Conservation (phyloP, 306 rosid species). For the Clitoria ternatea region DNA sequence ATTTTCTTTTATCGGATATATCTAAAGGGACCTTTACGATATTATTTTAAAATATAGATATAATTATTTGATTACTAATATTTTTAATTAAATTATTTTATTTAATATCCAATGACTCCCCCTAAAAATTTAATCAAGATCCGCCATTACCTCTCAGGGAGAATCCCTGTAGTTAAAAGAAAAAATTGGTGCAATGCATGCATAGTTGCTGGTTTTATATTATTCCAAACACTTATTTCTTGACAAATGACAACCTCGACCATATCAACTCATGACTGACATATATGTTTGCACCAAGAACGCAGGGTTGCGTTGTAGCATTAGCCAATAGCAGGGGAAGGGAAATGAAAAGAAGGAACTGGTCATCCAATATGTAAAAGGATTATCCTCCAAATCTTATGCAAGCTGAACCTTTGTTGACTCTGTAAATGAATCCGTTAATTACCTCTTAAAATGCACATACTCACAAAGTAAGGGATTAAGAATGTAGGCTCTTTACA, state of each 20-base stretch:
- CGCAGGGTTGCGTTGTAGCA: background rate
- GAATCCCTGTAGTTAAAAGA: too few relatives aligned
- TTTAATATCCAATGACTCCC: too few relatives aligned
- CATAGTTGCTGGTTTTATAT: background rate
- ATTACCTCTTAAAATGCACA: slow-evolving; percentile 25
- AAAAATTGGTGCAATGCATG: background rate
- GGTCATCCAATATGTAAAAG: background rate
- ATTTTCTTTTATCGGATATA: too few relatives aligned
- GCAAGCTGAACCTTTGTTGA: slow-evolving; percentile 19
- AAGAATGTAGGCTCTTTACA: slow-evolving; percentile 41
- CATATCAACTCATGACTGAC: background rate
- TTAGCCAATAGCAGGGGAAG: background rate
- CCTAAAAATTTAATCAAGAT: too few relatives aligned
- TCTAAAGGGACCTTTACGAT: too few relatives aligned
- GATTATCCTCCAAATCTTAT: background rate
- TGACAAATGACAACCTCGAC: background rate
- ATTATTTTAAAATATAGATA: too few relatives aligned
- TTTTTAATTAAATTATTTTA: too few relatives aligned
- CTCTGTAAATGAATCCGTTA: slow-evolving; percentile 31
- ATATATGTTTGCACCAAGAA: background rate
- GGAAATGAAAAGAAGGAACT: background rate
- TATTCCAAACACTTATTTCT: background rate
- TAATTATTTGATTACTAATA: too few relatives aligned
- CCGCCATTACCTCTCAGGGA: too few relatives aligned
- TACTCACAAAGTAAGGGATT: slow-evolving; percentile 28